Evolutionary conservation across 495 filamentous ascomycete species (phyloP).

Genomic region (Neurospora sp.): DNA sequence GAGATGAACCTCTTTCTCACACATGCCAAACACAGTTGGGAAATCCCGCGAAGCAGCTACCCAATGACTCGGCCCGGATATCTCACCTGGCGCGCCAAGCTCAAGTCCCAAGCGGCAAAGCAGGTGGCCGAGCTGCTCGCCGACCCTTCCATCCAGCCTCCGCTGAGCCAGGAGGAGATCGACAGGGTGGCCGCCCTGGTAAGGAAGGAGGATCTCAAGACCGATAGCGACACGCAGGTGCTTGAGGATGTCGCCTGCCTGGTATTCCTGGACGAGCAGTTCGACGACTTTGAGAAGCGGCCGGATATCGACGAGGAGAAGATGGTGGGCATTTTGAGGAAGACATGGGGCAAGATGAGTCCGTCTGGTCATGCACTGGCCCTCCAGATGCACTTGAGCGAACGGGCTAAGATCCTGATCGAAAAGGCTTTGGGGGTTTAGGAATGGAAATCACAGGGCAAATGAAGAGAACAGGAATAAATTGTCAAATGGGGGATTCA

Average conservation of each 20-base stretch:
- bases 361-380: slow-evolving; percentile 56
- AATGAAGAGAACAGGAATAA: background rate
- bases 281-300: slow-evolving; percentile 58
- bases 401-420: slow-evolving; percentile 47
- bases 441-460: background rate
- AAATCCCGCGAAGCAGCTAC: slow-evolving; percentile 60
- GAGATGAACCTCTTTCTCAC: background rate
- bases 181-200: slow-evolving; percentile 49
- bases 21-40: slow-evolving; percentile 49
- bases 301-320: slow-evolving; percentile 58
- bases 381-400: slow-evolving; percentile 52
- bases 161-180: slow-evolving; percentile 27
- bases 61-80: slow-evolving; percentile 62
- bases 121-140: slow-evolving; percentile 44
- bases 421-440: slow-evolving; percentile 44
- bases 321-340: slow-evolving; percentile 58
- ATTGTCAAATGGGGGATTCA: background rate
- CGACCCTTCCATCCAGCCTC: slow-evolving; percentile 26
- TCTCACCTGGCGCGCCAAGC: slow-evolving; percentile 59
- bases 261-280: slow-evolving; percentile 77
- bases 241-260: slow-evolving; percentile 80
- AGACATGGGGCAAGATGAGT: slow-evolving; percentile 83
- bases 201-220: slow-evolving; percentile 52
- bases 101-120: slow-evolving; percentile 60
- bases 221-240: slow-evolving; percentile 55